Evolutionary conservation across 2,329 filamentous ascomycete species (phyloP), one percentile per base, ranked within the genome.

Genomic region (Clonostachys sp.): DNA sequence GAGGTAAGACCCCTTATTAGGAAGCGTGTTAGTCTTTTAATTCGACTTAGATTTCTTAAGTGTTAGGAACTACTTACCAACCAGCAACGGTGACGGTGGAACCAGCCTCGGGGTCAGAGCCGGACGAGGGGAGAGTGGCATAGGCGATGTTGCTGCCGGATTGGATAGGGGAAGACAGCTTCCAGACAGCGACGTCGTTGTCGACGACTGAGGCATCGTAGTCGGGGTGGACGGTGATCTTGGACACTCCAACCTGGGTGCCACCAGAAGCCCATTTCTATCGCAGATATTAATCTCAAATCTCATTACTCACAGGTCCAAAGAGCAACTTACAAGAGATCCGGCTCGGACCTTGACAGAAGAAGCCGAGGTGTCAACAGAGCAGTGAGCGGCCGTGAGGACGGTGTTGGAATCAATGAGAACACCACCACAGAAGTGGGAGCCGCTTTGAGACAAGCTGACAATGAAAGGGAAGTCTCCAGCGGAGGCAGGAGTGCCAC

Each of bases 381-480:
- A 54, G 53, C 60, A 64, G 51, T 64, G 61, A 17, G 54, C 61
- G 9, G 61, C 61, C 5, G 61, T 64, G 45, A 64, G 5, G 48
- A 64, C 61, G 16, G 61, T 64, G 49, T 57, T 53, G 51, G 59
- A 54, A 49, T 62, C 59, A 40, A 64, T 20, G 17, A 64, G 49
- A 12, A 53, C 45, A 17, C 61, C 61, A n/a, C 61, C 61, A 35
- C 61, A 64, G 52, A 57, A 59, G 40, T 60, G 53, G 14, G 48
- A 45, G 34, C 44, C 46, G 20, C 38, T 41, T 13, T 36, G 30
- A 35, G 50, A 47, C 41, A 64, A 49, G 49, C 50, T 54, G 45
- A 64, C 61, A 16, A 64, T 62, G 58, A 55, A 64, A 24, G 61
- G 61, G 42, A 64, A 63, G 14, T 64, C 61, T 24, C 57, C 60